Evolutionary conservation across 2,329 filamentous ascomycete genomes (phyloP), one percentile per base, ranked within the genome.

Genomic region (Aphanocladium album): DNA sequence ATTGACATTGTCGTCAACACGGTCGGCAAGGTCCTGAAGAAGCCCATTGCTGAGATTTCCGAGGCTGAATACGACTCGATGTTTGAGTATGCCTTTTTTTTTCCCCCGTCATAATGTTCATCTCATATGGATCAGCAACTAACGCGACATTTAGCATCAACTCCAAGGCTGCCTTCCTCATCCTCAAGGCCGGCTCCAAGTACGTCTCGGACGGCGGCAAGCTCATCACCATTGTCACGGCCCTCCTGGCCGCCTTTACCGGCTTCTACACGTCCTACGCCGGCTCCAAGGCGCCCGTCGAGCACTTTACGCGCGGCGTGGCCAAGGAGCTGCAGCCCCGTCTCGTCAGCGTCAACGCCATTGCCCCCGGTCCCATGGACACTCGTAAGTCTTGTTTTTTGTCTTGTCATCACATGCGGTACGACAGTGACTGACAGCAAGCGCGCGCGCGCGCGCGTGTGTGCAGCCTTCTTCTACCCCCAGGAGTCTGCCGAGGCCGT

Each of bases 1-100:
- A 71, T 82, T 50, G 78, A 82, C 64, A 78, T 82, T 60, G 74
- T 81, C 3, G 71, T 81, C 64, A 81, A 81, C 68, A 81, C 78
- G 16, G 73, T 81, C 37, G 79, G 79, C 47, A 80, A 79, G 70
- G 77, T 78, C 35, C 67, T 79, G 49, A 79, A 79, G 74, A 80
- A 80, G 70, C 71, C 75, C 6, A 76, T 79, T 30, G 68, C 69
- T 1, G 74, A 76, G 14, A 76, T 80, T 51, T 70, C 68, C 4
- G 79, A 80, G 64, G 70, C 67, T 12, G 77, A 81, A 59, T 79
- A 79, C 63, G 78, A 80, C 63, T 66, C 71, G 3, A 79, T 79
- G 74, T 80, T 79, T 71, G 76, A 73, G 73, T 76, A 69, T 54
- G 74, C 71, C 11, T 27, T 37, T 27, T 43, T 16, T 58, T 35